Base-by-base conservation (phyloP, 2,329 filamentous ascomycete species). In the Fusarium pseudograminearum region DNA sequence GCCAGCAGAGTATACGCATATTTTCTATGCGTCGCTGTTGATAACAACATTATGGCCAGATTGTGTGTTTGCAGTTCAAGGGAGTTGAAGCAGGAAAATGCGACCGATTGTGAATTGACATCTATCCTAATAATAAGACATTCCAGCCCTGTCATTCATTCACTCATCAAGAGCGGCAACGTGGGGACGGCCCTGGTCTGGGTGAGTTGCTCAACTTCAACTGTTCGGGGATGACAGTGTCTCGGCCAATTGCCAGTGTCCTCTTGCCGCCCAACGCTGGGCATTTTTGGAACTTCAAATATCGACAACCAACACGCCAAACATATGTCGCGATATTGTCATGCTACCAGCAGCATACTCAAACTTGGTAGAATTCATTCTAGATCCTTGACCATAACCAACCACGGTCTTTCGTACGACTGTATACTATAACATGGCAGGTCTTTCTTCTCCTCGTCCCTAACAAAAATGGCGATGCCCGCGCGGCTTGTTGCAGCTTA, bases 1-100 rank as follows among this genome's bases (percentile, higher is more conserved):
- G 53, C 45, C 12, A 65, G 42, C 28, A 61, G 24, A 58, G 20
- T 16, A 48, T 33, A 69, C 20, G 20, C 26, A 54, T 56, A 50
- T 16, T 65, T 66, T 22, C 22, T 57, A 15, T 66, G 57, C 11
- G n/a, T 42, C 34, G 33, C 20, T 9, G 15, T 20, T 7, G 61
- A 24, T 36, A 53, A 36, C 12, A 60, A 44, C 61, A 56, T 63
- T 16, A 24, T 50, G 10, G 8, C 16, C 20, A 33, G 44, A 22
- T 38, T 40, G 18, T 30, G 18, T 28, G 2, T 34, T 31, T 57
- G 26, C 22, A 16, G 8, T 16, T 65, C 26, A 57, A 45, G 30
- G 28, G n/a, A 52, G 28, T 15, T 24, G 41, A 41, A 22, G 28
- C 28, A 31, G 26, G 14, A 46, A 22, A 4, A 48, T 34, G 34